phyloP scores from a whole-genome alignment of 768 basidiomycete genomes.

The Sarcodon aspratus region DNA sequence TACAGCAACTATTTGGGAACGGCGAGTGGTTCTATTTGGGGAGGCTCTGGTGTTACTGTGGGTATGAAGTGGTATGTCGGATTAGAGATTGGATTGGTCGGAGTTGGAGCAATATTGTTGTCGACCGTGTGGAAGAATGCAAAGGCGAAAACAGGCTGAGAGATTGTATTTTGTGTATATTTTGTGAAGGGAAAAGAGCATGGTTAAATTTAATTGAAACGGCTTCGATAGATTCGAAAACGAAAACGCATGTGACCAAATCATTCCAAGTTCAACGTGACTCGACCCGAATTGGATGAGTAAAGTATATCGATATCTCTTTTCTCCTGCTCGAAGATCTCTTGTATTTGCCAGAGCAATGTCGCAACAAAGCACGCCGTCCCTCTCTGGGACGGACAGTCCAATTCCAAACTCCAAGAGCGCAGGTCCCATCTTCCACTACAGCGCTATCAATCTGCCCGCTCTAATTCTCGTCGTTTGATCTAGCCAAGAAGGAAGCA shows the following conservation, averaged over 20 bases:
- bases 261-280: not conserved
- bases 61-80: conserved; percentile 53
- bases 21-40: conserved; percentile 55
- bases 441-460: too few species aligned
- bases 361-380: conserved; percentile 8
- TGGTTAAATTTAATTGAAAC: too few species aligned
- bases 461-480: conserved; percentile 1
- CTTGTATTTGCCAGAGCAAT: conserved; percentile 5
- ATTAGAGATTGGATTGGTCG: conserved; percentile 48
- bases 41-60: conserved; percentile 45
- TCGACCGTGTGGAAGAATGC: conserved; percentile 47
- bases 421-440: conserved; percentile 20
- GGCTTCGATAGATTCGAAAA: too few species aligned
- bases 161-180: too few species aligned
- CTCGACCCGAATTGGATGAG: conserved; percentile 3
- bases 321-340: conserved; percentile 4
- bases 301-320: conserved; percentile 15
- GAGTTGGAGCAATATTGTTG: conserved; percentile 44
- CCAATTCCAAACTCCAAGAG: conserved; percentile 23
- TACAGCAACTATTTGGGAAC: conserved; percentile 62
- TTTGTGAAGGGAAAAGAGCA: too few species aligned
- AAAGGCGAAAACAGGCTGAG: conserved; percentile 46
- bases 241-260: too few species aligned
- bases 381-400: conserved; percentile 6
- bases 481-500: conserved; percentile 59